Base-by-base conservation (phyloP, 2,329 filamentous ascomycete species). In the Cladosporium sp. region DNA sequence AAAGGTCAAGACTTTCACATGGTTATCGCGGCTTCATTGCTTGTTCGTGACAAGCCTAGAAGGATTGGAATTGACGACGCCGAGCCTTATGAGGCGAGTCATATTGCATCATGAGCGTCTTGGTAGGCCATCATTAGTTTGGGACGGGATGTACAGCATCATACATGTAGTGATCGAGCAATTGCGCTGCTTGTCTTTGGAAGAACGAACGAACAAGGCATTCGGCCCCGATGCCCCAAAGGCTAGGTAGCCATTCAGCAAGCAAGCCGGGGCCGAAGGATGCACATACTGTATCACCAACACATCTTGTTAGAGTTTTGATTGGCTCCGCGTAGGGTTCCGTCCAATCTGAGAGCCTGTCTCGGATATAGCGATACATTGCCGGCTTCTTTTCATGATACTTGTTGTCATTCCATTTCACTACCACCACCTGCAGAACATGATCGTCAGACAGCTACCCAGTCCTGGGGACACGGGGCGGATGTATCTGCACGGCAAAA, bases 41-140 rank as follows among this genome's bases (percentile, higher is more conserved):
- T 59, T 59, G 25, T 59, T 59, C 39, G 36, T 11, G 43, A 30
- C 57, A 46, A 48, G 36, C 39, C 46, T 59, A 18, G 25, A 21
- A 32, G 43, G 18, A 30, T n/a, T 26, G 11, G 2, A 25, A 23
- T 46, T 59, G 26, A 14, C 25, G 26, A 30, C 39, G 26, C 26
- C 57, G 25, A 30, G 57, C 36, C 36, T 36, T 7, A 18, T 32
- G 57, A 59, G 25, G 26, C 23, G 25, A 48, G 16, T 32, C 16
- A 32, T 21, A 30, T 23, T 16, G 21, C 21, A 28, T 51, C 39
- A 43, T 43, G 39, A 21, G 6, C 39, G 7, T 43, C 18, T 43
- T 21, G 18, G 39, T 6, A 43, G 18, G 7, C 18, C 39, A 43
- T 3, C 39, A n/a, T n/a, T 10, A 43, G 0, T 43, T 43, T n/a